These are phyloP conservation scores for Neurospora sp. DNA, from an alignment of 2,329 filamentous ascomycete species.

Conservation along the genomic window DNA sequence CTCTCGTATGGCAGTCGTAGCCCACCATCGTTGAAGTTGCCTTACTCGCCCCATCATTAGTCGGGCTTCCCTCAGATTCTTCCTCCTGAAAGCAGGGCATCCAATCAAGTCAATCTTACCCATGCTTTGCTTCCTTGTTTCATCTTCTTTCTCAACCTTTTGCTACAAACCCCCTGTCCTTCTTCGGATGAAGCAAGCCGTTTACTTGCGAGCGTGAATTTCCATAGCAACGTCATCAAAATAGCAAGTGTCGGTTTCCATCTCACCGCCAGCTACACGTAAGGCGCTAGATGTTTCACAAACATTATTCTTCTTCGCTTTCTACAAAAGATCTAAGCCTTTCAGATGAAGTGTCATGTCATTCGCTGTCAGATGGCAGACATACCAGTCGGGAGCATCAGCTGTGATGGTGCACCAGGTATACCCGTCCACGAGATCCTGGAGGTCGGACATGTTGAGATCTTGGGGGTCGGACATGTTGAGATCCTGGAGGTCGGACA, in stretches of 20 bases:
- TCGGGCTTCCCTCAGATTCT: not conserved
- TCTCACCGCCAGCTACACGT: not conserved
- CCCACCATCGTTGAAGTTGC: too few relatives aligned
- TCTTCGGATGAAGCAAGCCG: too few relatives aligned
- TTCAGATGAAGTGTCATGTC: not conserved
- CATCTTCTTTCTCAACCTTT: not conserved
- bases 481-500: too few relatives aligned
- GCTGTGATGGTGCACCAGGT: too few relatives aligned
- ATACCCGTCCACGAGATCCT: too few relatives aligned
- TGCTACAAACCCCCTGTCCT: too few relatives aligned
- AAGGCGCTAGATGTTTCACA: not conserved
- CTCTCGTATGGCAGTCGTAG: too few relatives aligned
- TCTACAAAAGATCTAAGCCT: not conserved
- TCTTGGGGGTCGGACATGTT: too few relatives aligned
- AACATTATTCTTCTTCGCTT: not conserved
- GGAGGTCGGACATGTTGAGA: too few relatives aligned
- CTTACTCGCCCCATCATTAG: too few relatives aligned
- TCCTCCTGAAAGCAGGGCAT: not conserved
- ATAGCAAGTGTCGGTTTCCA: not conserved
- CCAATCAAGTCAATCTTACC: not conserved
- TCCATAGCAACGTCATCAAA: not conserved
- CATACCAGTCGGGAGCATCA: too few relatives aligned
- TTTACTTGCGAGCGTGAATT: not conserved
- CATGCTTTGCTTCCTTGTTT: not conserved
- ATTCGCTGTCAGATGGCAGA: too few relatives aligned